Base-by-base conservation (phyloP, 306 rosid genomes). In the Pyrus betulifolia region DNA sequence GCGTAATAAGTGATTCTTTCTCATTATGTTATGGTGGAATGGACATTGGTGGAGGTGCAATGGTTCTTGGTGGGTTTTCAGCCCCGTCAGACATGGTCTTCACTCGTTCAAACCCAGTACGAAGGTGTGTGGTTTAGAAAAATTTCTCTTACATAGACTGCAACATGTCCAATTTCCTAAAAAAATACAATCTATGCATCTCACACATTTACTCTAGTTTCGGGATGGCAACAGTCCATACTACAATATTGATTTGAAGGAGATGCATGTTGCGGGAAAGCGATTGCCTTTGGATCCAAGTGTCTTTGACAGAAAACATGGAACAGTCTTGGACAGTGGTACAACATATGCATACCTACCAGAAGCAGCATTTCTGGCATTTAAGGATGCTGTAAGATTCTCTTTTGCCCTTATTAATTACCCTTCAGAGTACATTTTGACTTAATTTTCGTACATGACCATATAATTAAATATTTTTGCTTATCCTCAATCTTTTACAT, bases 161-260 rank as follows among this genome's bases (percentile, higher is more conserved):
- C 80, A 67, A 71, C 75, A 64, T 88, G 64, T 81, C 89, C 78
- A 82, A 86, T 82, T 80, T 70, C 89, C 82, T 80, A 82, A 76
- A 79, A 84, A 84, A 80, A 79, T 89, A 90, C 90, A 86, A 88
- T 89, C 81, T 82, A 83, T 88, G 82, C 85, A 88, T 89, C 92
- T 95, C 91, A 86, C 90, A 68, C 96, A 92, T 96, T 92, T 92
- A 96, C 99, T 91, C 92, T 96, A 92, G 98, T 96, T 90, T 96
- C 58, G 98, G 98, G 96, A 87, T 96, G 99, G 88, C 89, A 67
- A 96, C 99, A 96, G 99, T 88, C 96, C 96, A 78, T 96, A 96
- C 79, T 96, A 96, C 92, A 96, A 96, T 87, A 79, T 96, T 70
- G 85, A 92, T 83, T 81, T 96, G 97, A 96, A 91, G 97, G 97